Evolutionary conservation across 2,329 filamentous ascomycete species (phyloP).

Genomic region (Pseudogymnoascus sp.): DNA sequence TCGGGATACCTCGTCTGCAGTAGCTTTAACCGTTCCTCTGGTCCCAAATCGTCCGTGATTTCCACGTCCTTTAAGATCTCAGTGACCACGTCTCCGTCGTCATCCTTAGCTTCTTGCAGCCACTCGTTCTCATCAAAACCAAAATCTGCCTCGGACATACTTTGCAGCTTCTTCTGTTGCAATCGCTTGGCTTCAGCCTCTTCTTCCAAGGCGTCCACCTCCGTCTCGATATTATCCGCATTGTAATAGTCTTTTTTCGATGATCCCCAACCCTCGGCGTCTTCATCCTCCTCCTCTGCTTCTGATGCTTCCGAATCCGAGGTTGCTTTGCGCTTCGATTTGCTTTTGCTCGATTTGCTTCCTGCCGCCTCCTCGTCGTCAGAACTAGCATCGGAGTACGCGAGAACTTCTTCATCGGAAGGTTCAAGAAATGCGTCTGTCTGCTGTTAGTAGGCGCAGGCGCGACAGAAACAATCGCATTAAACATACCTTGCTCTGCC

Average conservation of each 20-base stretch:
- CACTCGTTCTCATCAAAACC: conserved; percentile 87
- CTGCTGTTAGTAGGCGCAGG: conserved; percentile 14
- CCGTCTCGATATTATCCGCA: conserved; percentile 63
- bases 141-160: conserved; percentile 88
- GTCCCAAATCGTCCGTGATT: conserved; percentile 69
- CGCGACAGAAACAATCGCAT: conserved; percentile 9
- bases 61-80: conserved; percentile 80
- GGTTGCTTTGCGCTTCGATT: conserved; percentile 49
- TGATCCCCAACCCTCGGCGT: conserved; percentile 72
- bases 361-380: conserved; percentile 28
- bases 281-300: conserved; percentile 47
- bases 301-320: conserved; percentile 47
- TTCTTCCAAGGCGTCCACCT: conserved; percentile 73
- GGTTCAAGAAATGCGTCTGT: conserved; percentile 45
- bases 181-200: conserved; percentile 81
- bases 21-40: conserved; percentile 66
- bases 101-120: conserved; percentile 50
- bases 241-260: conserved; percentile 90
- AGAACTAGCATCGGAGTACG: conserved; percentile 37
- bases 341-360: conserved; percentile 28
- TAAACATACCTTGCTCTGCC: conserved; percentile 52
- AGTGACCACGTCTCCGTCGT: conserved; percentile 56
- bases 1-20: conserved; percentile 81
- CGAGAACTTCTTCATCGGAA: conserved; percentile 56
- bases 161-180: conserved; percentile 82